Percentiles rank a stretch among this genome's conserved stretches.
These are phyloP conservation scores for Dioszegia crocea DNA, from an alignment of 768 basidiomycete species.

Conservation along the genomic window DNA sequence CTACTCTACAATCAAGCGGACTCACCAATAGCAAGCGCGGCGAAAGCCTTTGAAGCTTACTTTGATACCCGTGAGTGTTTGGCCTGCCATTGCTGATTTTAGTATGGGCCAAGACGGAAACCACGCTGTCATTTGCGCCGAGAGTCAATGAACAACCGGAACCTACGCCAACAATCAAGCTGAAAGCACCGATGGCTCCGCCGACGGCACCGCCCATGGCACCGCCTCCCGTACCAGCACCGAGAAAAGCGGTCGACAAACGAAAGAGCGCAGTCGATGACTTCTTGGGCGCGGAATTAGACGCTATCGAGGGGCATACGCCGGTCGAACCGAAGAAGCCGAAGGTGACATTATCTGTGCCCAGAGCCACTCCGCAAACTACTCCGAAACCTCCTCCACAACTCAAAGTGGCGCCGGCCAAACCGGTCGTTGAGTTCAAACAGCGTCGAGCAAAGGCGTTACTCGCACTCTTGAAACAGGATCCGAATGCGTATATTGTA, in stretches of 20 bases:
- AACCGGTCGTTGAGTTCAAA: conserved; percentile 12
- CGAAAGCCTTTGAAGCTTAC: conserved; percentile 67
- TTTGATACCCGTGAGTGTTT: conserved; percentile 77
- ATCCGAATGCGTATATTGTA: conserved; percentile 23
- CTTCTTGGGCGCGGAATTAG: conserved; percentile 45
- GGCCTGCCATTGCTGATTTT: background rate
- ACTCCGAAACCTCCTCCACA: too few species aligned
- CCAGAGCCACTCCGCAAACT: too few species aligned
- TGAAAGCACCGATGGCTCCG: conserved; percentile 37
- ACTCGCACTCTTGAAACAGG: conserved; percentile 21
- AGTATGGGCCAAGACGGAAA: conserved; percentile 71
- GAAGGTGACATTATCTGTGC: conserved; percentile 49
- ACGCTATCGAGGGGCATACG: conserved; percentile 39
- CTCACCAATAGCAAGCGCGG: conserved; percentile 68
- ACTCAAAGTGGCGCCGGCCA: conserved; percentile 16
- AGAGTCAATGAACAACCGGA: background rate
- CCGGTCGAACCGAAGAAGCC: conserved; percentile 12
- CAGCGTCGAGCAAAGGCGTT: conserved; percentile 34
- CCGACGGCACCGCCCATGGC: conserved; percentile 17
- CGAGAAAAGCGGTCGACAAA: conserved; percentile 17
- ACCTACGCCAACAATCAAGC: conserved; percentile 16
- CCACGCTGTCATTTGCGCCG: conserved; percentile 45
- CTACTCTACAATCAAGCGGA: conserved; percentile 69
- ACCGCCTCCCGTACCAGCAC: conserved; percentile 30
- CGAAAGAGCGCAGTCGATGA: conserved; percentile 36